Percentiles rank a stretch among this genome's conserved stretches.
phyloP scores from a whole-genome alignment of 2,329 filamentous ascomycete species.

The Penicillium freii region DNA sequence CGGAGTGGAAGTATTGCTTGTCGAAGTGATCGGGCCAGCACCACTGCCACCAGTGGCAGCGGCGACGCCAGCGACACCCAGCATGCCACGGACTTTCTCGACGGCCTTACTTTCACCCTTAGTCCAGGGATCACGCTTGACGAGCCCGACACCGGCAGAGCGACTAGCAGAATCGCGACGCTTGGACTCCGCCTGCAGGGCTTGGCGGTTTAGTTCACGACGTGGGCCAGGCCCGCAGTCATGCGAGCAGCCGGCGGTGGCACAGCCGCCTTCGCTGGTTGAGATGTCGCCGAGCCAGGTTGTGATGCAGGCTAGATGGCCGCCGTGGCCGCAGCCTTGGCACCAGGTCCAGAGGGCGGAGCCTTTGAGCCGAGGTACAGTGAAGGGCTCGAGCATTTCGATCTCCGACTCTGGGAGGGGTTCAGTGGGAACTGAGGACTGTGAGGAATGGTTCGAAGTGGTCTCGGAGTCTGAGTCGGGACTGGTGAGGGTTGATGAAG shows the following conservation, averaged over 20 bases:
- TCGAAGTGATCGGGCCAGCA: slow-evolving; percentile 19
- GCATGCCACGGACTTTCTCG: slow-evolving; percentile 46
- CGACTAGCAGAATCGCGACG: slow-evolving; percentile 34
- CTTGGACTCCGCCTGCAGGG: slow-evolving; percentile 33
- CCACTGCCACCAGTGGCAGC: slow-evolving; percentile 29
- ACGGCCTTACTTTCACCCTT: slow-evolving; percentile 48
- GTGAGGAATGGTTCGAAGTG: slow-evolving; percentile 43
- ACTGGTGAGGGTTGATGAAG: slow-evolving; percentile 11
- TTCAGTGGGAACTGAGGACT: slow-evolving; percentile 44
- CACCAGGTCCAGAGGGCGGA: slow-evolving; percentile 56
- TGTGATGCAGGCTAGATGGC: slow-evolving; percentile 57
- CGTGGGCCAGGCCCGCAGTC: slow-evolving; percentile 56
- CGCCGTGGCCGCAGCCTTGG: slow-evolving; percentile 60
- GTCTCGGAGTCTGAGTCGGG: slow-evolving; percentile 20
- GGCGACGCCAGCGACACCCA: slow-evolving; percentile 39
- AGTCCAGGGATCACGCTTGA: slow-evolving; percentile 46
- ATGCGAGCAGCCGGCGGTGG: slow-evolving; percentile 59
- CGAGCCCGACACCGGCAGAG: slow-evolving; percentile 35
- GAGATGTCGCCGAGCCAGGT: slow-evolving; percentile 54
- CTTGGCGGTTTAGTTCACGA: slow-evolving; percentile 40
- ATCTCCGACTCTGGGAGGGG: slow-evolving; percentile 26
- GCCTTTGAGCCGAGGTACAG: slow-evolving; percentile 31
- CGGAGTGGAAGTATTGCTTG: slow-evolving; percentile 20
- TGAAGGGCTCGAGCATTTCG: slow-evolving; percentile 29
- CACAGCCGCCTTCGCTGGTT: slow-evolving; percentile 55